Base-by-base conservation (phyloP, 129 eudicot species). In the Heracleum sosnowskyi region DNA sequence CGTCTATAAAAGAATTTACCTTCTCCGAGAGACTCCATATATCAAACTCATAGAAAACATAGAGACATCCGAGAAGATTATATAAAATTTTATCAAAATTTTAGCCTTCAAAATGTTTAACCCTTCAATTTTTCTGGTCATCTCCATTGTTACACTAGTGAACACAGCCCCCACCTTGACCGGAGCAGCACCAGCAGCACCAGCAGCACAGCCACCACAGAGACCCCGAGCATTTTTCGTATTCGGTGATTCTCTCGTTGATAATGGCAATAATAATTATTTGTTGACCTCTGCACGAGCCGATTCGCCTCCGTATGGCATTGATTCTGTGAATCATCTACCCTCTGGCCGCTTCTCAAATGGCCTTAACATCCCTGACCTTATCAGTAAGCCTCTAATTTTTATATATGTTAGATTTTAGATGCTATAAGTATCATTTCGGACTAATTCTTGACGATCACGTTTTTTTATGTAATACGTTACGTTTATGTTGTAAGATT, bases 281-380 rank as follows among this genome's bases (percentile, higher is more conserved):
- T 82, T 91, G 82, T 74, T 84, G 26, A 91, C 97, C 66, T 53
- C 85, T 2, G 97, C 93, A 4, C 78, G 97, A 22, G 97, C 97
- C 0, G 97, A 91, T 60, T 55, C 97, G 42, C 91, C 97, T 2
- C 97, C 97, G 1, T 91, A 91, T 28, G 97, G 97, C 78, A 79
- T 91, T 2, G 97, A 91, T 69, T 87, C 80, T 71, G 90, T 91
- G 4, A 84, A 87, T 18, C 91, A 87, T 60, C 84, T 87, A 1
- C 90, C 97, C 70, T 89, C 97, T 0, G 97, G 97, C 31, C 89
- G 97, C 8, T 91, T 91, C 81, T 91, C 97, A 11, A 91, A 91
- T 15, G 97, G 94, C 69, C 83, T 73, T 18, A 91, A 91, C 84
- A 75, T 91, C 35, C 90, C 97, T 22, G 97, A 91, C 78, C 79